Evolutionary conservation across 352 stramenopile genomes (phyloP), one percentile per base, ranked within the genome.

Genomic region (Detonula confervacea): DNA sequence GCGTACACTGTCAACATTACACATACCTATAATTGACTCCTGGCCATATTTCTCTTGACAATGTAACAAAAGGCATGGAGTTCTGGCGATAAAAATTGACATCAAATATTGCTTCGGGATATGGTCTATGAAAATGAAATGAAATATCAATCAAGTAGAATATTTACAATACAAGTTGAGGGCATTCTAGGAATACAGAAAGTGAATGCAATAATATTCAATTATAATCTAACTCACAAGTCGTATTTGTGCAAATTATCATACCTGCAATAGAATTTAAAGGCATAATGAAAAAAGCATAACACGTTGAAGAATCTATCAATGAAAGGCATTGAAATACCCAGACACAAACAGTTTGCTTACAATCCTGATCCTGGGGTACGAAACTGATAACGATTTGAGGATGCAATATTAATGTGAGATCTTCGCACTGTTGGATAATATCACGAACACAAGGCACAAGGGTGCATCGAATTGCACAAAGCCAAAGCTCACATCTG

Each of bases 41-140:
- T 6, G 92, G 90, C 64, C 91, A 94, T 37, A 96, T 81, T 51
- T 91, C 83, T 64, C 83, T 95, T 66, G 96, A 94, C 22, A 98
- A 91, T 89, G 80, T 97, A 97, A 84, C 65, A 86, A 98, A 99
- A 18, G 96, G 96, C 55, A 90, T 83, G 20, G 96, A 96, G 74
- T 98, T 92, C 8, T 89, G 87, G 11, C 42, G 42, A 76, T 98
- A 99, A 83, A 96, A 99, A 54, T 98, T 95, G 35, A 99, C 95
- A 73, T 98, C 95, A 89, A 99, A 99, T 20, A 99, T 88, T 35
- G 93, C 95, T 83, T 98, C 95, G 2, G 96, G 95, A 63, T 95
- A 93, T 0, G 96, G 96, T n/a, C n/a, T n/a, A n/a, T n/a, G n/a
- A n/a, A n/a, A n/a, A n/a, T n/a, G n/a, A n/a, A n/a, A n/a, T n/a